Conservation (phyloP, 257 asterid genomes). For the Fraxinus anomala region DNA sequence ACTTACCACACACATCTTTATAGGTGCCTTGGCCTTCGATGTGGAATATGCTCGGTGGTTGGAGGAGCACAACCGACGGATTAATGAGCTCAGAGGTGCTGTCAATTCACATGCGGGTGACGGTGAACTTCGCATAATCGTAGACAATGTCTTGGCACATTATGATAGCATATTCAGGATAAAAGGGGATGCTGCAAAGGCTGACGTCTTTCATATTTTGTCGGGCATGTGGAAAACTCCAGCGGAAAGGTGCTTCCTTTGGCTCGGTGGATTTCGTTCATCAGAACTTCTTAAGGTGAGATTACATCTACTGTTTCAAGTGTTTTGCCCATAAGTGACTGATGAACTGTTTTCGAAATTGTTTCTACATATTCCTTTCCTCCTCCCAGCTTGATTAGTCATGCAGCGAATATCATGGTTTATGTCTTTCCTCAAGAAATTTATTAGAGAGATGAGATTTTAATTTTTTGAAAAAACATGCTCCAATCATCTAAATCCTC, state of each 20-base stretch:
- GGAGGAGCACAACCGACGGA: constrained; percentile 78
- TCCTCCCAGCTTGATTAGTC: background rate
- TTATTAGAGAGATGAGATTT: background rate
- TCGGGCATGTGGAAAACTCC: constrained; percentile 98
- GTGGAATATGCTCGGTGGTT: constrained; percentile 87
- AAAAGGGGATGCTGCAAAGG: constrained; percentile 82
- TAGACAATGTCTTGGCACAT: constrained; percentile 71
- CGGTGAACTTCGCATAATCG: constrained; percentile 85
- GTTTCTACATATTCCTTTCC: background rate
- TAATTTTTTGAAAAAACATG: background rate
- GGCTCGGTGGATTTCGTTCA: constrained; percentile 96
- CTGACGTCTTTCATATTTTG: constrained; percentile 80
- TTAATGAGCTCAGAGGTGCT: constrained; percentile 83
- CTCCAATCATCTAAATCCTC: no score
- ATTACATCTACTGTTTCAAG: constrained; percentile 7
- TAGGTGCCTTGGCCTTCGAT: constrained; percentile 87
- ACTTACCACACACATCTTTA: constrained; percentile 23
- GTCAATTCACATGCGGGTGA: constrained; percentile 89
- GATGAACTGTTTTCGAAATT: background rate
- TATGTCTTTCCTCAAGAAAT: background rate
- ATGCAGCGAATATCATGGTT: background rate
- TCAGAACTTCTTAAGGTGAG: constrained; percentile 79
- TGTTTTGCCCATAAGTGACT: background rate
- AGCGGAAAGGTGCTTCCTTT: constrained; percentile 90
- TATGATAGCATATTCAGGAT: constrained; percentile 75